A percentile compares a stretch with the other conserved stretches of the same genome.
Evolutionary conservation across 257 asterid genomes (phyloP).

Genomic region (Cinchona pubescens): DNA sequence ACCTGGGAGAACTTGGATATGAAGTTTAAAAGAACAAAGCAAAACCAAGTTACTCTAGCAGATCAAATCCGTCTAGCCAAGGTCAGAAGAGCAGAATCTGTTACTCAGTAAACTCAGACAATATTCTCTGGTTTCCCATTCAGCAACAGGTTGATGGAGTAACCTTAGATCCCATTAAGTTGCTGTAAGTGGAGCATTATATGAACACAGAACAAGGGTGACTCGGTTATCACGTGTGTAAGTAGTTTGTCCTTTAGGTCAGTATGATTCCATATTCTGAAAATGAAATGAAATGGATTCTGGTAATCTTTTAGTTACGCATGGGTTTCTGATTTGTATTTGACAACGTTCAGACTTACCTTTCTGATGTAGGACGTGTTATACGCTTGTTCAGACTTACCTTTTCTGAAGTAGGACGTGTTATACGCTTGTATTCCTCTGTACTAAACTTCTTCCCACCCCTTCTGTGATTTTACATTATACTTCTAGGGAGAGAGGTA

Average conservation of each 20-base stretch:
- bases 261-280: not conserved
- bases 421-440: not conserved
- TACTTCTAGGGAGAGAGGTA: not conserved
- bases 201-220: not conserved
- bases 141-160: not conserved
- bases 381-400: too few relatives aligned
- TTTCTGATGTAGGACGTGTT: not conserved
- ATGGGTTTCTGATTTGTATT: not conserved
- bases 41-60: conserved; percentile 52
- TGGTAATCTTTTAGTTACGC: not conserved
- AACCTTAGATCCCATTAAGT: not conserved
- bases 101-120: conserved; percentile 16
- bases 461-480: not conserved
- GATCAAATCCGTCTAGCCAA: conserved; percentile 83
- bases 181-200: not conserved
- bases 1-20: conserved; percentile 69
- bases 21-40: conserved; percentile 34
- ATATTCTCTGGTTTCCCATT: not conserved
- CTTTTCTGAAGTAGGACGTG: too few relatives aligned
- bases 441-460: not conserved
- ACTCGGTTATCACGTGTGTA: not conserved
- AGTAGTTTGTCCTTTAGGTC: not conserved
- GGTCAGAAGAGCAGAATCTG: conserved; percentile 43
- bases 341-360: not conserved
- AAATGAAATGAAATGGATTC: not conserved